Conservation (phyloP, 345 rosid species). For the Citrus trifoliata region DNA sequence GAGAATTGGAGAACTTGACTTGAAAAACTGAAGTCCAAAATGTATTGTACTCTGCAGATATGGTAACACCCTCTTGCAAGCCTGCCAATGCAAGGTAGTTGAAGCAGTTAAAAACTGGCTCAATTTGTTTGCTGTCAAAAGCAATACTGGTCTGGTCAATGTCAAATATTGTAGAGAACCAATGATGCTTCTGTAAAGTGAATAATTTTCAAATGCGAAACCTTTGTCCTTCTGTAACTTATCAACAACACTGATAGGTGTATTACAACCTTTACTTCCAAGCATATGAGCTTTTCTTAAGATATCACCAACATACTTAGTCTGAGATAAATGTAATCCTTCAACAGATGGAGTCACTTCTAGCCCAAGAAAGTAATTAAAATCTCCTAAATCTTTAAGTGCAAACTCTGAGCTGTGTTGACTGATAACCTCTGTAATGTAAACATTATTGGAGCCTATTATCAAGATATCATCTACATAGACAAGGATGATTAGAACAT, state of each 20-base stretch:
- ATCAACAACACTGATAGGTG: not conserved
- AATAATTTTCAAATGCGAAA: not conserved
- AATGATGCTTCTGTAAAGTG: not conserved
- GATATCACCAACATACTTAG: not conserved
- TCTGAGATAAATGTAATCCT: no score
- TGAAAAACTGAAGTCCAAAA: no score
- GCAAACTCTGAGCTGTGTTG: no score
- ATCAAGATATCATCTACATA: no score
- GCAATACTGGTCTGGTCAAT: not conserved
- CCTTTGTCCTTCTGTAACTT: fast-evolving
- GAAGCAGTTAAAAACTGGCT: not conserved
- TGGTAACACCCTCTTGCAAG: not conserved
- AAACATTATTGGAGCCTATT: no score
- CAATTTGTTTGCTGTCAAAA: not conserved
- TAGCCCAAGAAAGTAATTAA: not conserved
- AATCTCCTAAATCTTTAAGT: not conserved
- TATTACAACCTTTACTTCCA: not conserved
- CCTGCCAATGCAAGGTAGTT: not conserved
- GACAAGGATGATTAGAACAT: no score
- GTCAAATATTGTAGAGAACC: not conserved
- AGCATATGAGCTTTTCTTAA: not conserved
- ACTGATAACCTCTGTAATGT: no score
- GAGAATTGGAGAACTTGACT: fast-evolving
- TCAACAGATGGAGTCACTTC: no score
- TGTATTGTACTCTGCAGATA: not conserved